These are phyloP conservation scores for Thelephora aurantiotincta DNA, from an alignment of 768 basidiomycete genomes.

Conservation along the genomic window DNA sequence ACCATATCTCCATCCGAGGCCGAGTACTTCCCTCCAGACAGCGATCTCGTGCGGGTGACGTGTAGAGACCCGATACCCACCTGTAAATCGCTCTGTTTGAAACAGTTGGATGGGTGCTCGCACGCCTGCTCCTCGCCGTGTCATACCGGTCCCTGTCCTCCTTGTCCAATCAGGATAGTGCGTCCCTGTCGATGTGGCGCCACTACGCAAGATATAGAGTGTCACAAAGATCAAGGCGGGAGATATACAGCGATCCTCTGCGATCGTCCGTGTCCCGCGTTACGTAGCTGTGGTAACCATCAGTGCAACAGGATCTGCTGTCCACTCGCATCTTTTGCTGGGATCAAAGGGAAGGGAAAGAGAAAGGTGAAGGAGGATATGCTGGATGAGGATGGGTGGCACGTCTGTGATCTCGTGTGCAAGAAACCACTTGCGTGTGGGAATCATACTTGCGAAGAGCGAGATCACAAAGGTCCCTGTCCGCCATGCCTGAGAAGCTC, in stretches of 20 bases:
- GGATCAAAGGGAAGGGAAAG: constrained; percentile 47
- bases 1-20: constrained; percentile 27
- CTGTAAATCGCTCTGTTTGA: constrained; percentile 56
- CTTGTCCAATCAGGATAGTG: constrained; percentile 55
- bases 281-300: constrained; percentile 78
- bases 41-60: constrained; percentile 21
- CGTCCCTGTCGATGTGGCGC: constrained; percentile 82
- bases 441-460: constrained; percentile 62
- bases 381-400: constrained; percentile 53
- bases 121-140: constrained; percentile 63
- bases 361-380: constrained; percentile 32
- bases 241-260: constrained; percentile 50
- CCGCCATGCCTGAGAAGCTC: constrained; percentile 74
- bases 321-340: constrained; percentile 53
- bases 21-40: constrained; percentile 21
- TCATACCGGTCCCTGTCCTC: constrained; percentile 69
- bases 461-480: constrained; percentile 77
- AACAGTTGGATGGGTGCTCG: constrained; percentile 46
- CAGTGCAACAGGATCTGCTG: constrained; percentile 80
- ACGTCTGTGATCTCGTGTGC: constrained; percentile 76
- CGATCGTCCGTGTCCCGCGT: constrained; percentile 61
- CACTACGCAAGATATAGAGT: constrained; percentile 40
- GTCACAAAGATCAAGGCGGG: constrained; percentile 30
- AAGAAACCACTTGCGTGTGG: constrained; percentile 62
- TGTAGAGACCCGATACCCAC: constrained; percentile 77